phyloP scores from a whole-genome alignment of 495 filamentous ascomycete species.

The Aspergillus affinis region DNA sequence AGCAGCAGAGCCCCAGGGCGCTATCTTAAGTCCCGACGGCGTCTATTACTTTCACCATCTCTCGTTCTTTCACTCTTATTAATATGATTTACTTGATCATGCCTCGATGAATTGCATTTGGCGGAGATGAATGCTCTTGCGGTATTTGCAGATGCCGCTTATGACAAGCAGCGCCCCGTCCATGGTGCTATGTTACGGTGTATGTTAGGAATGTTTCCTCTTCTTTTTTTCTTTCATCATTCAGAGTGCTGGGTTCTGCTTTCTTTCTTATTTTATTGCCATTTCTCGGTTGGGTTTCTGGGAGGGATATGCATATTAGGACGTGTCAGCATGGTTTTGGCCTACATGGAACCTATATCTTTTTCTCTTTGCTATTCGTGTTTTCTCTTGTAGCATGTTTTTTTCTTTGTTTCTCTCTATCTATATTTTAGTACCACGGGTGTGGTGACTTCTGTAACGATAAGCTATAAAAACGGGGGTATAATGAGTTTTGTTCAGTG shows the following conservation, averaged over 20 bases:
- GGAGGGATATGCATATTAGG: constrained; percentile 30
- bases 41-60: constrained; percentile 11
- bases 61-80: constrained; percentile 17
- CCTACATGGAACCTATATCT: constrained; percentile 22
- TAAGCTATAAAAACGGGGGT: constrained; percentile 40
- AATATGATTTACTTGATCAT: constrained; percentile 27
- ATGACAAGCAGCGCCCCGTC: constrained; percentile 24
- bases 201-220: constrained; percentile 25
- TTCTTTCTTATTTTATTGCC: constrained; percentile 32
- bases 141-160: constrained; percentile 30
- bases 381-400: constrained; percentile 17
- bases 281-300: constrained; percentile 34
- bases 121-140: constrained; percentile 26
- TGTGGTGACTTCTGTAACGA: constrained; percentile 34
- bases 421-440: neutral
- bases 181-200: constrained; percentile 21
- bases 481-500: constrained; percentile 5
- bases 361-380: constrained; percentile 16
- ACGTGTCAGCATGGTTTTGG: constrained; percentile 25
- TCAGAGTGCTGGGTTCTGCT: constrained; percentile 2
- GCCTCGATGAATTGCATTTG: constrained; percentile 29
- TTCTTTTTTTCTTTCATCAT: constrained; percentile 30
- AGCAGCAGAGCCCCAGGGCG: constrained; percentile 49
- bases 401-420: constrained; percentile 17
- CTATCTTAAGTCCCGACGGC: constrained; percentile 31